These are phyloP conservation scores for Trichophyton benhamiae DNA, from an alignment of 2,329 filamentous ascomycete species.

Conservation along the genomic window DNA sequence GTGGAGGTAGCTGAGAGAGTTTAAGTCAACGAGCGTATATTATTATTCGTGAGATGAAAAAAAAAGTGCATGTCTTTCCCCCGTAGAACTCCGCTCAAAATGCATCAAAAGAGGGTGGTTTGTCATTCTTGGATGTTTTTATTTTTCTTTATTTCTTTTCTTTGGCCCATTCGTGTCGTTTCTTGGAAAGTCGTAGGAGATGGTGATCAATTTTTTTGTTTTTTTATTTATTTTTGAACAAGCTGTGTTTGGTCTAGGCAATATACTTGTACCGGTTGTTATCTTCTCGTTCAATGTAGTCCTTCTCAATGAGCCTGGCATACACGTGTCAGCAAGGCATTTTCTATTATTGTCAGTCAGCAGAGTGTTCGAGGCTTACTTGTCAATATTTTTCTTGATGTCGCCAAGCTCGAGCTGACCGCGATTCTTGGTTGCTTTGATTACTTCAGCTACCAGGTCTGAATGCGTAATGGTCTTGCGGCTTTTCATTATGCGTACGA, in stretches of 20 bases:
- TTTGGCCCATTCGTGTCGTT: background rate
- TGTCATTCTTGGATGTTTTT: background rate
- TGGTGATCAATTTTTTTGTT: no score
- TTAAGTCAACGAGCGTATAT: background rate
- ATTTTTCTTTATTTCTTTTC: background rate
- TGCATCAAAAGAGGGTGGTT: background rate
- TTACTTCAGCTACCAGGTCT: constrained; percentile 84
- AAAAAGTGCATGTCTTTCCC: background rate
- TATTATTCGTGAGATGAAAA: background rate
- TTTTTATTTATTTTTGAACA: no score
- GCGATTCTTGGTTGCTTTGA: constrained; percentile 73
- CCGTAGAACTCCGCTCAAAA: background rate
- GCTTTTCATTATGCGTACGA: constrained; percentile 94
- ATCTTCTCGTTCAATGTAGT: constrained; percentile 66
- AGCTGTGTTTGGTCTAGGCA: constrained; percentile 35
- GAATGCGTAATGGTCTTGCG: constrained; percentile 74
- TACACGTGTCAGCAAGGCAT: no score
- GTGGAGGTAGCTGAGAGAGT: background rate
- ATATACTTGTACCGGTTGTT: constrained; percentile 55
- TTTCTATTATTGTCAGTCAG: constrained; percentile 3
- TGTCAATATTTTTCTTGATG: constrained; percentile 96
- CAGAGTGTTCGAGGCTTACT: constrained; percentile 42
- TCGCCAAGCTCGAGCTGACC: constrained; percentile 74
- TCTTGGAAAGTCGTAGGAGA: no score
- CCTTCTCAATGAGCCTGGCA: constrained; percentile 72